Conservation (phyloP, 83 land plant species). For the Thuja plicata region DNA sequence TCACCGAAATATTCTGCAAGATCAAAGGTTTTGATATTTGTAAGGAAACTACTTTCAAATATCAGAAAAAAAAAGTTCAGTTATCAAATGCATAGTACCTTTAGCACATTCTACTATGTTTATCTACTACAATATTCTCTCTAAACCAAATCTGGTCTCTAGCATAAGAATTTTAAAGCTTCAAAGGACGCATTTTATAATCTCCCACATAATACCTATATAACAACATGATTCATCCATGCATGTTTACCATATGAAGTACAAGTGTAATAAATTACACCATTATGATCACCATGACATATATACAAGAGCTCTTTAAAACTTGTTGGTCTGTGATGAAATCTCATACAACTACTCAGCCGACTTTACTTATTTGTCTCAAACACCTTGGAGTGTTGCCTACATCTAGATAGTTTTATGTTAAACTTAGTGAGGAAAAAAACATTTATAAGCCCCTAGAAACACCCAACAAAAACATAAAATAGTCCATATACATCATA, state of each 20-base stretch:
- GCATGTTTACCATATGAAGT: conserved; percentile 90
- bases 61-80: neutral
- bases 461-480: neutral
- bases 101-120: neutral
- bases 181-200: neutral
- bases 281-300: conserved; percentile 96
- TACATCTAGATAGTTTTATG: neutral
- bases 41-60: neutral
- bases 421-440: neutral
- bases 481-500: neutral
- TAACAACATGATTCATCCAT: conserved; percentile 94
- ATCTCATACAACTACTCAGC: conserved; percentile 35
- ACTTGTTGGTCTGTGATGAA: conserved; percentile 75
- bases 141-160: neutral
- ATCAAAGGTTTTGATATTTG: neutral
- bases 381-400: conserved; percentile 17
- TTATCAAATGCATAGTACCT: neutral
- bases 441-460: neutral
- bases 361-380: conserved; percentile 21
- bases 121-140: neutral
- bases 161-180: neutral
- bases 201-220: conserved; percentile 49
- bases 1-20: conserved; percentile 64
- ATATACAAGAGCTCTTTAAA: conserved; percentile 84
- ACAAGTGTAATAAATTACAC: conserved; percentile 84